Evolutionary conservation across 2,329 filamentous ascomycete genomes (phyloP).

Genomic region (Colletotrichum spinosum): DNA sequence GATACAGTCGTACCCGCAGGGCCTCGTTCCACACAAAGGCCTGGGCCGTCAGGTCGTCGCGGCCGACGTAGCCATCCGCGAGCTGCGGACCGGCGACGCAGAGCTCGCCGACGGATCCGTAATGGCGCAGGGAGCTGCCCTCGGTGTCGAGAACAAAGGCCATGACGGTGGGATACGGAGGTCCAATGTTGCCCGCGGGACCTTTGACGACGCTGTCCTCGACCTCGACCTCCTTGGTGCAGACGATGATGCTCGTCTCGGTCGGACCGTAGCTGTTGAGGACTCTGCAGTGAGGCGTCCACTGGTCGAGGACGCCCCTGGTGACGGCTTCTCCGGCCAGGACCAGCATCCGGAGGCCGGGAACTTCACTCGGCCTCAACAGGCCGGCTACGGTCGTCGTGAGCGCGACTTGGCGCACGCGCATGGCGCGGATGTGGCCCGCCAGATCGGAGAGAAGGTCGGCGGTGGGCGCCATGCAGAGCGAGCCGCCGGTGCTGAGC

Average conservation of each 20-base stretch:
- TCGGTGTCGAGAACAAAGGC: conserved; percentile 16
- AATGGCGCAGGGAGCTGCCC: conserved; percentile 19
- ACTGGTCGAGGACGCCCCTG: conserved; percentile 21
- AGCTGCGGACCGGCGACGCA: conserved; percentile 40
- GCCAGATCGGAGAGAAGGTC: conserved; percentile 16
- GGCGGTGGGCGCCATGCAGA: conserved; percentile 21
- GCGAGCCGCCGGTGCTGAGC: conserved; percentile 19
- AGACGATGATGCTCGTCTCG: conserved; percentile 35
- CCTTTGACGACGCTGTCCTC: neutral
- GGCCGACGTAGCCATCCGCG: conserved; percentile 37
- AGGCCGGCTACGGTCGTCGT: conserved; percentile 39
- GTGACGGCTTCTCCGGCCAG: conserved; percentile 32
- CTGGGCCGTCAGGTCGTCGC: conserved; percentile 27
- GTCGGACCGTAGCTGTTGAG: conserved; percentile 40
- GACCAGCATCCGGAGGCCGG: conserved; percentile 28
- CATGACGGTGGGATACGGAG: conserved; percentile 15
- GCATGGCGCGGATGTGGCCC: conserved; percentile 13
- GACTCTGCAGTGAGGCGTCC: conserved; percentile 29
- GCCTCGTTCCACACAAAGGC: conserved; percentile 23
- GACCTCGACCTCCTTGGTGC: conserved; percentile 19
- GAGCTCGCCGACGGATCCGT: conserved; percentile 39
- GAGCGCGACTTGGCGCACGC: conserved; percentile 28
- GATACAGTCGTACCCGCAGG: conserved; percentile 34
- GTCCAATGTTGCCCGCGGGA: conserved; percentile 8
- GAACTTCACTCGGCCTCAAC: conserved; percentile 36